Evolutionary conservation across 2,329 filamentous ascomycete genomes (phyloP).

Genomic region (Colletotrichum zoysiae): DNA sequence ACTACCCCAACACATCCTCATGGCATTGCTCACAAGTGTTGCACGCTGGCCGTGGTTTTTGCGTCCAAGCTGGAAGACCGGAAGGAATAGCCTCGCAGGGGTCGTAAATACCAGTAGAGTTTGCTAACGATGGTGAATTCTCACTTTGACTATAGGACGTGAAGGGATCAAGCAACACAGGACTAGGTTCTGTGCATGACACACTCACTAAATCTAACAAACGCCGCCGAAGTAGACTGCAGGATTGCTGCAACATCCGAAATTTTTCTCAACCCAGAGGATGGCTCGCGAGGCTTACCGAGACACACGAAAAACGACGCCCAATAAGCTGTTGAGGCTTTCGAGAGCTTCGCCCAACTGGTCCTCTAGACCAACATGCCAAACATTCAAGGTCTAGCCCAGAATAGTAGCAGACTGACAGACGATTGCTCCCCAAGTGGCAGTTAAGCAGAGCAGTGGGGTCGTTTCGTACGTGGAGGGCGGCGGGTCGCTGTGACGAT

Average conservation of each 20-base stretch:
- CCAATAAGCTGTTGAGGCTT: constrained; percentile 7
- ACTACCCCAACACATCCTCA: constrained; percentile 11
- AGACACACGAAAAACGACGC: neutral
- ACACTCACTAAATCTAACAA: constrained; percentile 1
- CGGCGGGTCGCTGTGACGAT: constrained; percentile 10
- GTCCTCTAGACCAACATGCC: neutral
- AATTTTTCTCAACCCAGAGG: neutral
- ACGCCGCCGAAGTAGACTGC: neutral
- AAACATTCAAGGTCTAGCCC: neutral
- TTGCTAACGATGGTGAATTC: constrained; percentile 32
- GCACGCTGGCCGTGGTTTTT: constrained; percentile 18
- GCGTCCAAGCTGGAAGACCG: constrained; percentile 5
- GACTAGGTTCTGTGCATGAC: constrained; percentile 19
- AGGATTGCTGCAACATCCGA: constrained; percentile 3
- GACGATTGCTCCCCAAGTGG: neutral
- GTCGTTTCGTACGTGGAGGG: constrained; percentile 1
- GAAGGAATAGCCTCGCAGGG: constrained; percentile 12
- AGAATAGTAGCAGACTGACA: neutral
- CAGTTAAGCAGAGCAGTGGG: neutral
- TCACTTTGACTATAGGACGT: constrained; percentile 33
- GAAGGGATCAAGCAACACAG: constrained; percentile 14
- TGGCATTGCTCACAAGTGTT: constrained; percentile 20
- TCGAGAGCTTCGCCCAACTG: neutral
- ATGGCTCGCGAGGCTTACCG: constrained; percentile 2
- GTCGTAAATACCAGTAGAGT: constrained; percentile 17